Base-by-base conservation (phyloP, 202 grass and related monocot genomes). In the Brachypodium distachyon region DNA sequence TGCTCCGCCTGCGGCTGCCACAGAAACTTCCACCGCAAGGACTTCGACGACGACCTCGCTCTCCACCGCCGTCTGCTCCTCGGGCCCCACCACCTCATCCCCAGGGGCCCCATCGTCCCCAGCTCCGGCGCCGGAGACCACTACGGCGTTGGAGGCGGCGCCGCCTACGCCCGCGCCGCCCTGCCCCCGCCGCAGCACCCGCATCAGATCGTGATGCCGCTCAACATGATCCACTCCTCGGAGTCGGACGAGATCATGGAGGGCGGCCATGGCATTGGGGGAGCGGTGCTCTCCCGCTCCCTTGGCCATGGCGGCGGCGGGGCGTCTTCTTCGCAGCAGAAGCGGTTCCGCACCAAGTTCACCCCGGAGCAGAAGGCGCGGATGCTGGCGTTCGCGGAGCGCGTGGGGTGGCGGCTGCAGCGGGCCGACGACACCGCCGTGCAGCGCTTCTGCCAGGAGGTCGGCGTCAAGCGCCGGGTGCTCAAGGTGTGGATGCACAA, bases 401-500 rank as follows among this genome's bases (percentile, higher is more conserved):
- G 72, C 54, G 87, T 91, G 2, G 96, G 91, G 2, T 99, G 96
- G 96, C 79, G 87, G 7, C 80, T 99, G 0, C 92, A 91, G 86
- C 81, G 82, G 74, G 81, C 88, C 0, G 89, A 99, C 71, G 96
- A 99, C 31, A 82, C 52, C 33, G 80, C 93, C 47, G 92, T 99
- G 77, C 85, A 96, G 48, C 83, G 76, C 39, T 95, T 99, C 75
- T 99, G 96, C 85, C 81, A 96, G 55, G 92, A 99, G 83, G 91
- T 96, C 48, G 96, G 96, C 25, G 89, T 99, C 2, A 90, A 85
- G 80, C 87, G 96, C 25, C 87, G 94, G 19, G 94, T 97, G 9
- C 88, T 97, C 60, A 97, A 97, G 85, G 90, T 97, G 21, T 97
- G 93, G 93, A 97, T 97, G 93, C 93, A 97, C 77, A 97, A 97